Conservation (phyloP, 2,329 filamentous ascomycete genomes). For the Calonectria pseudoreteaudii region DNA sequence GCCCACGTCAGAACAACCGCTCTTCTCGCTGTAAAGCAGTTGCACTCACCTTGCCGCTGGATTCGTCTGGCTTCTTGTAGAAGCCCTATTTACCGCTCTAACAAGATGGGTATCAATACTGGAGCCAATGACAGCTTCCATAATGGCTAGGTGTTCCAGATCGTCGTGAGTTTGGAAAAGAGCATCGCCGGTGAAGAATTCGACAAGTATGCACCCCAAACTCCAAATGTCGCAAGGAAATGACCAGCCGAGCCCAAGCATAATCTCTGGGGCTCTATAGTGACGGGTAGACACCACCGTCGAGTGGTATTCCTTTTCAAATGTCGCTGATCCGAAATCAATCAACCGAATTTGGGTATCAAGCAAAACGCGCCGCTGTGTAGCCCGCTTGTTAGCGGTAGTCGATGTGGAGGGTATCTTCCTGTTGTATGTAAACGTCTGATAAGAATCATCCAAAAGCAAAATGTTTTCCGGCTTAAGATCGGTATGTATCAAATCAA, state of each 20-base stretch:
- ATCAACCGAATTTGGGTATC: slow-evolving; percentile 78
- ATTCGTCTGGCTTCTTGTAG: neutral
- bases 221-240: slow-evolving; percentile 81
- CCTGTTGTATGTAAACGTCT: slow-evolving; percentile 78
- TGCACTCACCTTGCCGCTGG: neutral
- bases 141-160: slow-evolving; percentile 80
- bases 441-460: slow-evolving; percentile 72
- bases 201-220: slow-evolving; percentile 78
- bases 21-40: too few species aligned
- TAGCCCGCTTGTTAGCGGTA: slow-evolving; percentile 70
- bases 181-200: slow-evolving; percentile 78
- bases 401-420: slow-evolving; percentile 75
- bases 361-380: slow-evolving; percentile 67
- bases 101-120: slow-evolving; percentile 61
- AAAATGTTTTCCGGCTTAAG: slow-evolving; percentile 79
- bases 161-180: slow-evolving; percentile 80
- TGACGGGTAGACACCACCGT: slow-evolving; percentile 78
- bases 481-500: slow-evolving; percentile 95
- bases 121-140: slow-evolving; percentile 75
- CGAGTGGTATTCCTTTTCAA: slow-evolving; percentile 79
- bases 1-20: neutral
- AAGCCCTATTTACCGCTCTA: neutral
- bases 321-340: slow-evolving; percentile 78
- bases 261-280: slow-evolving; percentile 77
- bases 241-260: slow-evolving; percentile 77